Percentiles rank a stretch among this genome's conserved stretches.
Conservation (phyloP, 2,329 filamentous ascomycete genomes). For the Aspergillus floridensis region DNA sequence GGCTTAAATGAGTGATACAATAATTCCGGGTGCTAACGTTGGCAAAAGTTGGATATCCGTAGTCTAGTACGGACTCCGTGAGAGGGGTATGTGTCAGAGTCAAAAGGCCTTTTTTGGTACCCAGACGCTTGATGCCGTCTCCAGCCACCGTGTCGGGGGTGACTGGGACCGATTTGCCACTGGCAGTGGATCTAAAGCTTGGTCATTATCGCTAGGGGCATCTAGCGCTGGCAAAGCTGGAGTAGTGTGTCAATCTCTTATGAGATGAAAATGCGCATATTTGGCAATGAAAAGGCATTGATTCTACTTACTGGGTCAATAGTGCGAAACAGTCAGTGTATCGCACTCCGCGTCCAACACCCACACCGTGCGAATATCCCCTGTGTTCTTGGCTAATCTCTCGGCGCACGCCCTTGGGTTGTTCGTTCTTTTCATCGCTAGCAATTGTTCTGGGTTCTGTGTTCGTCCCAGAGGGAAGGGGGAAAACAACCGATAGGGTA, state of each 20-base stretch:
- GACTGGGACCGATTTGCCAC: constrained; percentile 1
- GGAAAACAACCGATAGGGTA: neutral
- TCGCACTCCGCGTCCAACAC: neutral
- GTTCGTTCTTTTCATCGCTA: too few relatives aligned
- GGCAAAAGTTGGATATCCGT: neutral
- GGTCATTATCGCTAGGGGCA: neutral
- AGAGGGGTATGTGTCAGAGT: neutral
- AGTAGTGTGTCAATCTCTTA: neutral
- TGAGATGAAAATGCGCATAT: neutral
- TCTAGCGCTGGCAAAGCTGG: neutral
- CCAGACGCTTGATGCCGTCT: neutral
- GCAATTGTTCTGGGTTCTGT: neutral
- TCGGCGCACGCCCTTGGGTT: too few relatives aligned
- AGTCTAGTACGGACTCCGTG: neutral
- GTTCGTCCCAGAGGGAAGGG: neutral
- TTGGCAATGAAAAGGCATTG: neutral
- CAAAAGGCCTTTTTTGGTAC: neutral
- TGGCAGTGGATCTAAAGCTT: constrained; percentile 1
- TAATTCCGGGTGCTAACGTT: neutral
- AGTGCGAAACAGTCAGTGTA: neutral
- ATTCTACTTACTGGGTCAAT: too few relatives aligned
- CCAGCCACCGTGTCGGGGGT: neutral
- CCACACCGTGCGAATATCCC: too few relatives aligned
- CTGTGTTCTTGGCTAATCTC: too few relatives aligned
- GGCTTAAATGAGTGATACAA: neutral